Evolutionary conservation across 208 protist species (phyloP).

Genomic region (Trichomonas vaginalis): DNA sequence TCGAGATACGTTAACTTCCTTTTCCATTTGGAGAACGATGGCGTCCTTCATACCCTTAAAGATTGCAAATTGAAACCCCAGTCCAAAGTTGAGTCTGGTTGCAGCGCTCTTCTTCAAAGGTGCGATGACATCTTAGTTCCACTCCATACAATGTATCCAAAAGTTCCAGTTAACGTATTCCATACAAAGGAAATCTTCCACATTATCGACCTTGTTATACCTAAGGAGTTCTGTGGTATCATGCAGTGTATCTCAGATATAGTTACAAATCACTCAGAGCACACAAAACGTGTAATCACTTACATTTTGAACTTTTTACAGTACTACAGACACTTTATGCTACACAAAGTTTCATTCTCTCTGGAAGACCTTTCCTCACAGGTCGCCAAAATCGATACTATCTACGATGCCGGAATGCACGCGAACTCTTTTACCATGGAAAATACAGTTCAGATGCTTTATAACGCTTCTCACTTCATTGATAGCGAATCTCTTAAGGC

Average conservation of each 20-base stretch:
- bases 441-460: not conserved
- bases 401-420: not conserved
- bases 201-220: not conserved
- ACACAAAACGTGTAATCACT: not conserved
- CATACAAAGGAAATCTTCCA: not conserved
- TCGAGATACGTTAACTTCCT: not conserved
- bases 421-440: not conserved
- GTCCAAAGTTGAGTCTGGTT: not conserved
- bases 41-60: not conserved
- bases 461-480: not conserved
- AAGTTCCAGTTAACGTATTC: not conserved
- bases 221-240: not conserved
- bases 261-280: not conserved
- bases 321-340: not conserved
- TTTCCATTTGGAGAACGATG: not conserved
- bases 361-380: not conserved
- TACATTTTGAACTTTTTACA: not conserved
- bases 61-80: not conserved
- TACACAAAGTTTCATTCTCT: not conserved
- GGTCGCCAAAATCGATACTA: not conserved
- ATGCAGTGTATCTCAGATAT: not conserved
- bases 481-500: not conserved
- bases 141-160: not conserved
- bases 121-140: not conserved
- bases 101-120: not conserved